These are phyloP conservation scores for Picea sitchensis DNA, from an alignment of 75 land plant genomes.

Conservation along the genomic window DNA sequence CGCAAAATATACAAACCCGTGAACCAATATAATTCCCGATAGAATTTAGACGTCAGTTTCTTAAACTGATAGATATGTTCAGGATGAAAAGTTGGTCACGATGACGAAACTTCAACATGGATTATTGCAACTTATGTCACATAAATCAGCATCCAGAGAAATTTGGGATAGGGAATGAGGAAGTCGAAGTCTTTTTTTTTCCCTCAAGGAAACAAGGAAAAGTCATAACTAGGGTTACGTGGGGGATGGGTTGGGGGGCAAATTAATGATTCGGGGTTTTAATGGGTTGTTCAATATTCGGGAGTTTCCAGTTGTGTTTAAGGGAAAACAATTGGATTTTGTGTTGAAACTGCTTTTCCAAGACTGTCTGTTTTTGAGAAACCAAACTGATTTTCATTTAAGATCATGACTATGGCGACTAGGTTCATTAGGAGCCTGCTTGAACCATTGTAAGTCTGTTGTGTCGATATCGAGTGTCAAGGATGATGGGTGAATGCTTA, in stretches of 20 bases:
- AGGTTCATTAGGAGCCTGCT: not conserved
- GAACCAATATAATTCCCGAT: not conserved
- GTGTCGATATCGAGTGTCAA: not conserved
- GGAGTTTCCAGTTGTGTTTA: not conserved
- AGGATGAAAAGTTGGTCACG: not conserved
- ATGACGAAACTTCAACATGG: not conserved
- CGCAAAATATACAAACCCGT: not conserved
- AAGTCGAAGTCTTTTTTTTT: not conserved
- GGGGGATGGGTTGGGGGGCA: too few relatives aligned
- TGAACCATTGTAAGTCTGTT: not conserved
- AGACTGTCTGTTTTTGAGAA: not conserved
- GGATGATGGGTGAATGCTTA: not conserved
- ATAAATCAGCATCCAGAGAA: not conserved
- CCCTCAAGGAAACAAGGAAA: not conserved
- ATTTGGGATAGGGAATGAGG: not conserved
- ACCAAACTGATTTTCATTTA: not conserved
- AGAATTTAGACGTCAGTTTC: not conserved
- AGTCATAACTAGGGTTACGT: not conserved
- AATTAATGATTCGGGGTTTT: not conserved
- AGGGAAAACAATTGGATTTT: not conserved
- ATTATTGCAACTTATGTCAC: not conserved
- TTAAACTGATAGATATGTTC: not conserved
- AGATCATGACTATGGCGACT: not conserved
- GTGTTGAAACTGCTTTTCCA: not conserved
- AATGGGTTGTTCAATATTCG: not conserved